Percentiles rank a stretch among this genome's conserved stretches.
phyloP scores from a whole-genome alignment of 2,329 filamentous ascomycete species.

The Clonostachys byssicola region DNA sequence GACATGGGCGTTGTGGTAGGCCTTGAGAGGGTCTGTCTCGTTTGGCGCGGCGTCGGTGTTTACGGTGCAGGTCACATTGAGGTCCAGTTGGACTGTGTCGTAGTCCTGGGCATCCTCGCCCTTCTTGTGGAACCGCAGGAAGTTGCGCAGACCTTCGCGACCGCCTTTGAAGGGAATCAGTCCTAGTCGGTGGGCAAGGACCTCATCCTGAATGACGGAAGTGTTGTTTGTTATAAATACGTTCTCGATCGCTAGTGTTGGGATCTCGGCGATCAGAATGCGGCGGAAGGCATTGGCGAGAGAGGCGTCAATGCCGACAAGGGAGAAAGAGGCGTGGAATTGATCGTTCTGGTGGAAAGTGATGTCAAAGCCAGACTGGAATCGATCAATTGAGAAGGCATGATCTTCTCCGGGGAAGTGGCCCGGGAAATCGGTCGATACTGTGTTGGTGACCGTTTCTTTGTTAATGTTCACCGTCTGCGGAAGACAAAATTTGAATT shows the following conservation, averaged over 20 bases:
- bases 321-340: constrained; percentile 79
- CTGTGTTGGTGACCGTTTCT: constrained; percentile 86
- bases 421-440: constrained; percentile 87
- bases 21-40: constrained; percentile 77
- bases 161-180: constrained; percentile 85
- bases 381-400: constrained; percentile 71
- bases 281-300: constrained; percentile 97
- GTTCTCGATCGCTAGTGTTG: constrained; percentile 88
- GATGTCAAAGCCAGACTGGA: constrained; percentile 66
- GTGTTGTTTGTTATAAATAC: constrained; percentile 96
- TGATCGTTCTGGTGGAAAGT: constrained; percentile 80
- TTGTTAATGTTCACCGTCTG: constrained; percentile 83
- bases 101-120: constrained; percentile 68
- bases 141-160: constrained; percentile 69
- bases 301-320: constrained; percentile 86
- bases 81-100: constrained; percentile 79
- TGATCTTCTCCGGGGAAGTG: constrained; percentile 88
- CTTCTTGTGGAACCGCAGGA: constrained; percentile 79
- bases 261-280: constrained; percentile 91
- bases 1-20: constrained; percentile 82
- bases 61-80: constrained; percentile 77
- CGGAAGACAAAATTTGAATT: not conserved
- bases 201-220: constrained; percentile 96
- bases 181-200: constrained; percentile 84
- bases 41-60: constrained; percentile 67